These are phyloP conservation scores for Trypanosoma congolense DNA, from an alignment of 208 protist species.

Conservation along the genomic window DNA sequence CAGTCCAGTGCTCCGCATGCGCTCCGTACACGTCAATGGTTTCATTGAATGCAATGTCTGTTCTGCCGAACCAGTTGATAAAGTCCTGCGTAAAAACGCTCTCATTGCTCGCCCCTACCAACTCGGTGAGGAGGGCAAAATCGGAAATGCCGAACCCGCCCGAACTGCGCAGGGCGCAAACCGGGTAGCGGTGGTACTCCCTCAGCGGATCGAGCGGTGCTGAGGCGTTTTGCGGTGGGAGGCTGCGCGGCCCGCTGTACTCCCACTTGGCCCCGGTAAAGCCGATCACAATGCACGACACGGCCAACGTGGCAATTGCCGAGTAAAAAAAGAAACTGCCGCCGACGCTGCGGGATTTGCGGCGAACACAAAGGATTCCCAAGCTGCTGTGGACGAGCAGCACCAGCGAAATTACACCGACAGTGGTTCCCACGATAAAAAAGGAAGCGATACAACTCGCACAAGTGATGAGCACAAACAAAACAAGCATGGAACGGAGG, in stretches of 20 bases:
- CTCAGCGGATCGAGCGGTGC: slow-evolving; percentile 10
- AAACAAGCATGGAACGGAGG: slow-evolving; percentile 36
- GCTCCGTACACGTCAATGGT: slow-evolving; percentile 19
- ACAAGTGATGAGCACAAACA: slow-evolving; percentile 40
- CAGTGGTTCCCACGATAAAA: slow-evolving; percentile 33
- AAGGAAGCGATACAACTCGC: slow-evolving; percentile 53
- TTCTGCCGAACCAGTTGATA: slow-evolving; percentile 49
- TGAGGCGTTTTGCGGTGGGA: slow-evolving; percentile 18
- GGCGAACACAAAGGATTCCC: slow-evolving; percentile 37
- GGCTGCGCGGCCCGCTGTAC: slow-evolving; percentile 30
- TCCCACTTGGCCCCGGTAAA: slow-evolving; percentile 54
- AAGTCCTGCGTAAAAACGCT: slow-evolving; percentile 32
- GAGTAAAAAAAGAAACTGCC: slow-evolving; percentile 42
- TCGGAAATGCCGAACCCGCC: slow-evolving; percentile 43
- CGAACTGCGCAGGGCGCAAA: slow-evolving; percentile 43
- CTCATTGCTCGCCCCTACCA: slow-evolving; percentile 25
- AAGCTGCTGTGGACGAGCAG: slow-evolving; percentile 60
- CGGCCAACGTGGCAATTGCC: slow-evolving; percentile 31
- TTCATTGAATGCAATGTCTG: slow-evolving; percentile 36
- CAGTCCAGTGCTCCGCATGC: slow-evolving; percentile 27
- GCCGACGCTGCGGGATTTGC: slow-evolving; percentile 36
- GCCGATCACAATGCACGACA: slow-evolving; percentile 54
- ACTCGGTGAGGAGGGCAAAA: slow-evolving; percentile 48
- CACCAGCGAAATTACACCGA: slow-evolving; percentile 60
- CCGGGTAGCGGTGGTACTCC: slow-evolving; percentile 67